A percentile compares a stretch with the other conserved stretches of the same genome.
These are phyloP conservation scores for Trifolium repens DNA, from an alignment of 306 rosid species.

Conservation along the genomic window DNA sequence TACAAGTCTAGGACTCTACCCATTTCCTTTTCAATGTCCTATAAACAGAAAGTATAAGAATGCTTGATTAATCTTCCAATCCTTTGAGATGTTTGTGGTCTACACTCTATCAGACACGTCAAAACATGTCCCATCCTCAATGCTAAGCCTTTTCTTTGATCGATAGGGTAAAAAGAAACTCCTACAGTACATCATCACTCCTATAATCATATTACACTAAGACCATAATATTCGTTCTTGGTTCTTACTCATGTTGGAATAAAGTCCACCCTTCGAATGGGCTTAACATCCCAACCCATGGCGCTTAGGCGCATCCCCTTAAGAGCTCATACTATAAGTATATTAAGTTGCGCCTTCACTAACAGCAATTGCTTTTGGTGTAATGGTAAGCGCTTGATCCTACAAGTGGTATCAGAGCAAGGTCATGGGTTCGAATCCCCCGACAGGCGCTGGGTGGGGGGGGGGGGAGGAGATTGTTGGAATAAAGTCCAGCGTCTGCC, in stretches of 20 bases:
- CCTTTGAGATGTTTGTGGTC: background rate
- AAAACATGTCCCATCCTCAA: background rate
- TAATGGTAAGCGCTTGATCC: too few species aligned
- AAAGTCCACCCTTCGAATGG: too few species aligned
- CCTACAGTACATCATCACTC: background rate
- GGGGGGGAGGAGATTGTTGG: too few species aligned
- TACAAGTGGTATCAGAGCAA: too few species aligned
- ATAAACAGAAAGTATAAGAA: background rate
- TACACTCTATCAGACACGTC: background rate
- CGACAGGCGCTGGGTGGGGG: too few species aligned
- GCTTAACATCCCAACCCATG: too few species aligned
- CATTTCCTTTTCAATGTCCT: background rate
- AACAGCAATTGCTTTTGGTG: too few species aligned
- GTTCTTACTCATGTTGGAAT: background rate
- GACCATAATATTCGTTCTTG: background rate
- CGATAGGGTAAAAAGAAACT: slow-evolving; percentile 10
- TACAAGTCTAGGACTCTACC: background rate
- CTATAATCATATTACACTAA: slow-evolving; percentile 4
- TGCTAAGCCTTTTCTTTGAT: slow-evolving; percentile 2
- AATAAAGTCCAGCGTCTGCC: too few species aligned
- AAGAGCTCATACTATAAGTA: too few species aligned
- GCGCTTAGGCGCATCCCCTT: too few species aligned
- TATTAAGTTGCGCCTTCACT: too few species aligned
- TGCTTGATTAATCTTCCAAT: background rate
- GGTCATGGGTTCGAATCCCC: too few species aligned